Evolutionary conservation across 139 green algal species (phyloP).

Genomic region (Chlorella vulgaris): DNA sequence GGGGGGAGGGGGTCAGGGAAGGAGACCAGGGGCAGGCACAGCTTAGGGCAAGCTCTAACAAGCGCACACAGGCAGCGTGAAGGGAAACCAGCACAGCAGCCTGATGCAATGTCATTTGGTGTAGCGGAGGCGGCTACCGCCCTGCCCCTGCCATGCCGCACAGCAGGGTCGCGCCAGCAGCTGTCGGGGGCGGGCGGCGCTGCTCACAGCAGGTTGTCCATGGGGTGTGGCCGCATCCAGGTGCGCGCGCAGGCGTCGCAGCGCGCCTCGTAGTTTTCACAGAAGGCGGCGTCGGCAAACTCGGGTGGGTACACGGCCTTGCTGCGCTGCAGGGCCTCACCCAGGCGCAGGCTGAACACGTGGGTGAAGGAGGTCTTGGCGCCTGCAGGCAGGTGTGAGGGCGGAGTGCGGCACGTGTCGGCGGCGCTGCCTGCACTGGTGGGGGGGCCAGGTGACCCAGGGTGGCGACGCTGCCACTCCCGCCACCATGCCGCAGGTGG

Average conservation of each 20-base stretch:
- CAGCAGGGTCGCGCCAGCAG: no score
- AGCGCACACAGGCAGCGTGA: no score
- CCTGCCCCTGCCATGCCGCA: no score
- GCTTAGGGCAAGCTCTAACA: no score
- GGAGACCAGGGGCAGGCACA: not conserved
- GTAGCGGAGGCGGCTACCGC: no score
- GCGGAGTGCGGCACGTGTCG: not conserved
- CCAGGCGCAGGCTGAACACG: conserved; percentile 67
- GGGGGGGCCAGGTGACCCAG: no score
- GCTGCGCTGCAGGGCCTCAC: conserved; percentile 61
- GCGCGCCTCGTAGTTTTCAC: conserved; percentile 80
- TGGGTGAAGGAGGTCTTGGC: conserved; percentile 82
- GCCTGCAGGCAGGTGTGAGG: conserved; percentile 68
- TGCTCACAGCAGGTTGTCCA: conserved; percentile 86
- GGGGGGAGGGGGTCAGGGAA: not conserved
- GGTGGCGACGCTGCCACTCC: no score
- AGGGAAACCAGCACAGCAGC: no score
- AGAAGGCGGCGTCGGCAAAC: conserved; percentile 70
- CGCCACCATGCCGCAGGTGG: no score
- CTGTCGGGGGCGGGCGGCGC: no score
- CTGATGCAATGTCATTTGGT: no score
- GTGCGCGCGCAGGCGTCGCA: conserved; percentile 78
- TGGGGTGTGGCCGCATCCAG: conserved; percentile 82
- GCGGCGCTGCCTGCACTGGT: no score
- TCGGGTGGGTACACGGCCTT: conserved; percentile 60